These are phyloP conservation scores for Alternaria burnsii DNA, from an alignment of 2,329 filamentous ascomycete genomes.

Conservation along the genomic window DNA sequence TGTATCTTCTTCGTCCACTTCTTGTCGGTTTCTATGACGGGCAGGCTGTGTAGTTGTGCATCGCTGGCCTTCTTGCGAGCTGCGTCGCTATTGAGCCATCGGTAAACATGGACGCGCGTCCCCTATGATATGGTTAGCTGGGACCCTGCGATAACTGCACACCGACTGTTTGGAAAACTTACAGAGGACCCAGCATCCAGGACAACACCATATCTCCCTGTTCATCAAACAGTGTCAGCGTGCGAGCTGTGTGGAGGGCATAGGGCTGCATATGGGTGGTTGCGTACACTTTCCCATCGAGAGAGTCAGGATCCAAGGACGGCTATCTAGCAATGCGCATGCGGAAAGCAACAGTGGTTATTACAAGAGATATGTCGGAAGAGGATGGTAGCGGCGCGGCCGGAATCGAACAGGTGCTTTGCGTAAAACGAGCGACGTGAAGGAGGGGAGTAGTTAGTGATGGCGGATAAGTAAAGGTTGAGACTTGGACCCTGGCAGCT, in stretches of 20 bases:
- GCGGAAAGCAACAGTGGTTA: constrained; percentile 27
- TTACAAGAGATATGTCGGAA: constrained; percentile 10
- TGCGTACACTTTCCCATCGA: constrained; percentile 55
- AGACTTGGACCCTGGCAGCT: constrained; percentile 17
- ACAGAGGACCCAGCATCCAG: constrained; percentile 95
- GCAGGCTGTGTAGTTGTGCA: constrained; percentile 72
- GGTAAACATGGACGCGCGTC: constrained; percentile 92
- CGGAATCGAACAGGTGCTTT: constrained; percentile 9
- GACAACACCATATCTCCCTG: constrained; percentile 85
- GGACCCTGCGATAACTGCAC: constrained; percentile 1
- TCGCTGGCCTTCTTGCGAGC: constrained; percentile 69
- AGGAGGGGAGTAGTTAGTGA: constrained; percentile 2
- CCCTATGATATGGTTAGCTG: constrained; percentile 59
- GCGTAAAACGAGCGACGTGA: constrained; percentile 40
- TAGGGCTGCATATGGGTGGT: constrained; percentile 20
- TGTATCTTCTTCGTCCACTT: constrained; percentile 93
- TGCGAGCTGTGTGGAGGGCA: constrained; percentile 7
- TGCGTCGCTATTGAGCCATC: constrained; percentile 81
- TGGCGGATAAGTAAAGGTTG: constrained; percentile 13
- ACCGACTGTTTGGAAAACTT: constrained; percentile 35
- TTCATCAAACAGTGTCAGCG: constrained; percentile 35
- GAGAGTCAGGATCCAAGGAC: constrained; percentile 29
- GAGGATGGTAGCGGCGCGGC: constrained; percentile 14
- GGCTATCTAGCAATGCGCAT: constrained; percentile 35
- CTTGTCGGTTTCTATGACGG: constrained; percentile 82